Evolutionary conservation across 2,329 filamentous ascomycete species (phyloP).

Genomic region (Thelonectria olida): DNA sequence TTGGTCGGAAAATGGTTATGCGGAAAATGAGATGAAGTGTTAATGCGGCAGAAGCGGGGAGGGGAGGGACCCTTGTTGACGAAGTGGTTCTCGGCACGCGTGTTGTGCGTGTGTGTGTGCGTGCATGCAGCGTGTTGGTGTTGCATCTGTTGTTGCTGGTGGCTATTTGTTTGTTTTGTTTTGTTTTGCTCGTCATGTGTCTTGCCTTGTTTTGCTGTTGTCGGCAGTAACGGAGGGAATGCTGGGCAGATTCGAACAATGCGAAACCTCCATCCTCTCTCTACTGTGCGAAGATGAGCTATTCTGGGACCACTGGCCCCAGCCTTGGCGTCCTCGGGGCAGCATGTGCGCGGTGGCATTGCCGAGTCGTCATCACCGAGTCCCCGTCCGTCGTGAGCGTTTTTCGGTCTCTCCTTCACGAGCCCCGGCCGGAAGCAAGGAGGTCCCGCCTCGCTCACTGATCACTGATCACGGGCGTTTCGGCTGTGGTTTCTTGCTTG

Average conservation of each 20-base stretch:
- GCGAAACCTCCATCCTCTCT: too few species aligned
- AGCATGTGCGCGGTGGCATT: constrained; percentile 1
- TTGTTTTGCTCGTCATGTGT: too few species aligned
- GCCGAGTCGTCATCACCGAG: background rate
- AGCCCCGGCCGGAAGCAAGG: background rate
- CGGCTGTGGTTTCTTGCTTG: too few species aligned
- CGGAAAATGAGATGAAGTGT: constrained; percentile 18
- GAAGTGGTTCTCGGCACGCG: constrained; percentile 4
- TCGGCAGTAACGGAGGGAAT: background rate
- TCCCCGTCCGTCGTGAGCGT: background rate
- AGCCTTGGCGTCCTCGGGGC: background rate
- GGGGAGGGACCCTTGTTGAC: constrained; percentile 3
- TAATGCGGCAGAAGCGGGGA: constrained; percentile 10
- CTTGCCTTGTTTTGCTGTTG: background rate
- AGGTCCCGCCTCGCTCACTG: background rate
- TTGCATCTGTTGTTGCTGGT: background rate
- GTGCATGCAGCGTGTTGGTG: background rate
- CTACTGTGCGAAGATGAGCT: too few species aligned
- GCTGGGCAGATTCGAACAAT: too few species aligned
- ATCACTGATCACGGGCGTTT: too few species aligned
- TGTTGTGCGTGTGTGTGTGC: background rate
- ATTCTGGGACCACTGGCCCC: background rate
- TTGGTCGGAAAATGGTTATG: background rate
- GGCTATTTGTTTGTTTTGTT: background rate
- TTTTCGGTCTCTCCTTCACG: background rate